A percentile compares a stretch with the other conserved stretches of the same genome.
Evolutionary conservation across 108 stramenopile genomes (phyloP).

Genomic region (Skeletonema costatum): DNA sequence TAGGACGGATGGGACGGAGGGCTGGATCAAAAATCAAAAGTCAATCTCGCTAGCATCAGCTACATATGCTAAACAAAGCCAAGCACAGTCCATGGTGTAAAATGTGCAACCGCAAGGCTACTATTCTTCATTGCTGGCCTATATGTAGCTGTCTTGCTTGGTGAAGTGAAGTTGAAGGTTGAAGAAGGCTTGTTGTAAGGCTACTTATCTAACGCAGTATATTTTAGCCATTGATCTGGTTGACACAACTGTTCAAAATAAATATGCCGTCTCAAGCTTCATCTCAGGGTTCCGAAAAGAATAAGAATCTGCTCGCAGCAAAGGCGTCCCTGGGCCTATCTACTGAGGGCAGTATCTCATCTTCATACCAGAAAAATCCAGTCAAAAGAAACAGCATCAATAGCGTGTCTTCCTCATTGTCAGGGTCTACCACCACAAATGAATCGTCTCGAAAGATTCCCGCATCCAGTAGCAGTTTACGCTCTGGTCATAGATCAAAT

Average conservation of each 20-base stretch:
- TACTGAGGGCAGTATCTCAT: not conserved
- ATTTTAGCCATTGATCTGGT: not conserved
- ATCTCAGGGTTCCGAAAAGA: constrained; percentile 2
- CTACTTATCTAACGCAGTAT: no score
- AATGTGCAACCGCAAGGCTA: no score
- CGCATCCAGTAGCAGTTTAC: not conserved
- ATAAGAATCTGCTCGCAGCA: constrained; percentile 26
- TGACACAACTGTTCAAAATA: not conserved
- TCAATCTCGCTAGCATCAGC: no score
- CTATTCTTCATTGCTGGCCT: no score
- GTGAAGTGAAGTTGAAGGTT: no score
- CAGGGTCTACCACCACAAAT: not conserved
- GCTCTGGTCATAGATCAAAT: not conserved
- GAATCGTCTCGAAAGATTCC: not conserved
- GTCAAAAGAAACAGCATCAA: not conserved
- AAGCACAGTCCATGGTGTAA: no score
- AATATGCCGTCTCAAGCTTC: constrained; percentile 12
- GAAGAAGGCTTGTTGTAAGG: no score
- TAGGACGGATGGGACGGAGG: no score
- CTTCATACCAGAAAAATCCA: not conserved
- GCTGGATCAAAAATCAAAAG: no score
- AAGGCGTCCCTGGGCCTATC: constrained; percentile 23
- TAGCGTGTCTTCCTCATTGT: not conserved
- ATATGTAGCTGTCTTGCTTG: no score
- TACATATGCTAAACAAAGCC: no score